These are phyloP conservation scores for Poterioochromonas sp. DNA, from an alignment of 352 stramenopile genomes.

Conservation along the genomic window DNA sequence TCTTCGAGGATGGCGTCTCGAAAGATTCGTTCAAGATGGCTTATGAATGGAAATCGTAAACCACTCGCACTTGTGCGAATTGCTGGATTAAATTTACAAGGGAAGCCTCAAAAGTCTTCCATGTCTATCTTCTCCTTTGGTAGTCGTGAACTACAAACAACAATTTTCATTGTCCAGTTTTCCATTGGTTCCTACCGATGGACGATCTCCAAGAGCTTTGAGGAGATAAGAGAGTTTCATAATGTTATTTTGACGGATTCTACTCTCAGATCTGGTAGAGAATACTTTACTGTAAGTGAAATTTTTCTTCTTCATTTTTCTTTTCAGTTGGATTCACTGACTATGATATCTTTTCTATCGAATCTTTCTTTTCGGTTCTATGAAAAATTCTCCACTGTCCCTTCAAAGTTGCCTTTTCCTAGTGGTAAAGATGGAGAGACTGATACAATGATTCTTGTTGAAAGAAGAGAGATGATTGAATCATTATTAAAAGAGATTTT, in stretches of 20 bases:
- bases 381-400: slow-evolving; percentile 38
- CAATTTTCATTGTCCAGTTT: neutral
- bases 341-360: neutral
- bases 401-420: neutral
- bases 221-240: neutral
- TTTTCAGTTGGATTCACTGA: no score
- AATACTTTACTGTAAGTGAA: neutral
- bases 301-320: no score
- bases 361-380: slow-evolving; percentile 7
- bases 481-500: neutral
- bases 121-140: neutral
- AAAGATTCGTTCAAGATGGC: no score
- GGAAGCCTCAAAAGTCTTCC: neutral
- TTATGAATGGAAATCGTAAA: no score
- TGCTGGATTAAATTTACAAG: neutral
- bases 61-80: neutral
- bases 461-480: slow-evolving; percentile 8
- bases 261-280: neutral
- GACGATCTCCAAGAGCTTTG: slow-evolving; percentile 28
- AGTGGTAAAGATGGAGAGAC: neutral
- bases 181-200: neutral
- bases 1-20: no score
- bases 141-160: neutral
- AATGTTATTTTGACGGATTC: neutral
- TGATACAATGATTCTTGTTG: neutral